Base-by-base conservation (phyloP, 2,329 filamentous ascomycete genomes). In the Zasmidium cellare region DNA sequence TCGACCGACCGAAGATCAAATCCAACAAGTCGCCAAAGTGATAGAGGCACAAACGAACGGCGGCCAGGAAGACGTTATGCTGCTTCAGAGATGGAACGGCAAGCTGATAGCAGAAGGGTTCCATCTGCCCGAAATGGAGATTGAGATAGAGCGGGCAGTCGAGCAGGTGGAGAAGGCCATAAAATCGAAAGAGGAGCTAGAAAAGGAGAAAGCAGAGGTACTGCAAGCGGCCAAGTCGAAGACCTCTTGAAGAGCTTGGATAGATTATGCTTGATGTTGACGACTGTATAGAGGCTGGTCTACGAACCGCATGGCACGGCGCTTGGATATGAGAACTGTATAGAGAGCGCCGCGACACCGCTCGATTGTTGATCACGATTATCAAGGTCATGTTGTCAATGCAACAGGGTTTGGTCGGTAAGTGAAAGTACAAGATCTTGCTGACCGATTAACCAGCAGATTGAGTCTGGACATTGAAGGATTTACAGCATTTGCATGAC, bases 81-180 rank as follows among this genome's bases (percentile, higher is more conserved):
- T 82, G 12, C 67, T 82, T 51, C 75, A 77, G 61, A 67, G 72
- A 12, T 81, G 78, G 79, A 81, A 80, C 56, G 79, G 78, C 48
- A 80, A 80, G 63, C 68, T 81, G n/a, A 73, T 81, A 22, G 79
- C 80, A 5, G 78, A 81, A 61, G 71, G 73, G 3, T 79, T 80
- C 61, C 63, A 76, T 9, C 68, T 81, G 22, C 77, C 80, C 1
- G 79, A 80, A 53, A 80, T 82, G 77, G 77, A 81, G 60, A 73
- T 81, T n/a, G 80, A 82, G 67, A 80, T 82, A 55, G 80, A 82
- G 69, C 69, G 80, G 11, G 80, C 80, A 6, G 79, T 81, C 0
- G 77, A 80, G 68, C 80, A 82, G 63, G 79, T 82, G 1, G 75
- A 81, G 64, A 71, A 71, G 22, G 69, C 67, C 1, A 77, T 80